A percentile compares a stretch with the other conserved stretches of the same genome.
Evolutionary conservation across 1,139 yeast species (phyloP).

Genomic region (Tardiomyces depauwii): DNA sequence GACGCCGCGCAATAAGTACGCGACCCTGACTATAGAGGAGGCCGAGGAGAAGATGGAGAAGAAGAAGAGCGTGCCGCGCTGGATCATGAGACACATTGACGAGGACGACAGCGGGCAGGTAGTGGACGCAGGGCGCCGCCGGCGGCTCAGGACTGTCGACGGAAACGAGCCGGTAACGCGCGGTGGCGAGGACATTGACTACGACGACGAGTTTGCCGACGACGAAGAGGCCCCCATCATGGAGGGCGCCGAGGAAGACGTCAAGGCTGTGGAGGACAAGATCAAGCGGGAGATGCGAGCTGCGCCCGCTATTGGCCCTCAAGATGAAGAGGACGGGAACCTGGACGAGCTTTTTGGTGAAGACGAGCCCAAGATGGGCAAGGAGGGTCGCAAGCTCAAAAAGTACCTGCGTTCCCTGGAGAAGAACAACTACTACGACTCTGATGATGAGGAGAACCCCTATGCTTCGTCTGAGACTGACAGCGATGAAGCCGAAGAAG

Average conservation of each 20-base stretch:
- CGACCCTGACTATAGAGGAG: conserved; percentile 88
- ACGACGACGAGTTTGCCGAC: conserved; percentile 94
- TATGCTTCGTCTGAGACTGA: conserved; percentile 52
- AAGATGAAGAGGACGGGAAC: conserved; percentile 55
- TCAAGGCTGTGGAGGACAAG: conserved; percentile 77
- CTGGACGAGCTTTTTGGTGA: conserved; percentile 42
- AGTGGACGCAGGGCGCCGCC: conserved; percentile 11
- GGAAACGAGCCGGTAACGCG: conserved; percentile 45
- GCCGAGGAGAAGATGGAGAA: conserved; percentile 94
- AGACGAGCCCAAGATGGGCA: conserved; percentile 68
- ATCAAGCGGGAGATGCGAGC: conserved; percentile 79
- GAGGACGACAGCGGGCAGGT: conserved; percentile 13
- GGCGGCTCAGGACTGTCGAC: conserved; percentile 50
- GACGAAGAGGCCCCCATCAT: conserved; percentile 98
- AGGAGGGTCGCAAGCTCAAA: conserved; percentile 79
- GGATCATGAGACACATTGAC: conserved; percentile 77
- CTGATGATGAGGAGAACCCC: conserved; percentile 81
- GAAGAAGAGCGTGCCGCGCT: conserved; percentile 68
- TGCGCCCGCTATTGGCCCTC: conserved; percentile 15
- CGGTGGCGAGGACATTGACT: conserved; percentile 88
- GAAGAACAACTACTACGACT: conserved; percentile 79
- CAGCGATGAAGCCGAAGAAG: conserved; percentile 17
- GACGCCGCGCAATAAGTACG: conserved; percentile 87
- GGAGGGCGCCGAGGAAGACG: conserved; percentile 95
- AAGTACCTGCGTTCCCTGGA: conserved; percentile 81